Base-by-base conservation (phyloP, 1,284 basidiomycete genomes). In the Ceraceosorus guamensis region DNA sequence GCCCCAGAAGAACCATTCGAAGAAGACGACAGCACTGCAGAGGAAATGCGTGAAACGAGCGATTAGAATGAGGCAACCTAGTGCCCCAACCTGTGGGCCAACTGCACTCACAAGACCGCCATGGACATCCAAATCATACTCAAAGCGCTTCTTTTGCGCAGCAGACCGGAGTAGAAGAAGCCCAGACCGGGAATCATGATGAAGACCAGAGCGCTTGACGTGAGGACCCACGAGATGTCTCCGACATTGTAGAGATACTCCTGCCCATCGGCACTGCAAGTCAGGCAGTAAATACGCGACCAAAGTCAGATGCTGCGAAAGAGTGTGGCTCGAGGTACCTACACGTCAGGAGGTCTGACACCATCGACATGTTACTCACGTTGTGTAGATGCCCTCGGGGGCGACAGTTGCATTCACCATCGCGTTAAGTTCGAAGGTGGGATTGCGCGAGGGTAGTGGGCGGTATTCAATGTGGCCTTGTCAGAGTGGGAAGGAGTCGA, bases 51-150 rank as follows among this genome's bases (percentile, higher is more conserved):
- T 8, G 37, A 8, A n/a, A 41, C 37, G n/a, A 41, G 37, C n/a
- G 8, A 8, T 8, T 8, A 8, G n/a, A n/a, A 41, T 8, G 8
- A 41, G 8, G 37, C 37, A 41, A 41, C 8, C 37, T n/a, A 41
- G 8, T 8, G 37, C 37, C 37, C 37, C 37, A 8, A n/a, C 37
- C 37, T n/a, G 8, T 8, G 37, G 37, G 8, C 8, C 37, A 41
- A 8, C 37, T 41, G 37, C 37, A 41, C 37, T 41, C 37, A 41
- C 37, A 8, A 41, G 8, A 41, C 37, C 74, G 85, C 85, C 81
- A 95, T 83, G 50, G 84, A 84, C 30, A 91, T 80, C 79, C 85
- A 91, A 48, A 97, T 86, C 89, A 93, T 91, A 18, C 87, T 89
- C 6, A 96, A 81, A 0, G 91, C 92, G 69, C 92, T 95, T 78